Base-by-base conservation (phyloP, 257 asterid species). In the Thymus mandschuricus region DNA sequence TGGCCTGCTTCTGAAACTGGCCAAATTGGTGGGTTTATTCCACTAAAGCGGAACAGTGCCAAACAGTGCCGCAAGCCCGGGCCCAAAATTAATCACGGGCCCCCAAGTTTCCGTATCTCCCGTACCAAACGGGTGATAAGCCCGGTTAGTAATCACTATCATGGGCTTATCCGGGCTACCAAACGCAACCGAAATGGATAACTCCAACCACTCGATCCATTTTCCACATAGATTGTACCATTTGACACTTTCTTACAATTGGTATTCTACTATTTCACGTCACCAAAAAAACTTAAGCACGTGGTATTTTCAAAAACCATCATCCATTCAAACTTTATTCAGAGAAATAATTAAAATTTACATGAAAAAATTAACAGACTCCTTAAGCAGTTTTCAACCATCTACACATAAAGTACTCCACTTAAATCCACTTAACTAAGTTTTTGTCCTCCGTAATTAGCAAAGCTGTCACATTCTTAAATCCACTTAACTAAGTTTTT, bases 171-270 rank as follows among this genome's bases (percentile, higher is more conserved):
- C 21, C 21, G 21, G 21, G 21, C 21, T 21, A 21, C 21, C 21
- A 21, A 21, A 21, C 21, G 21, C 21, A 21, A 21, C 21, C 21
- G 21, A 21, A 21, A 21, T 21, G 21, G 21, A 21, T 21, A 59
- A 31, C 54, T 72, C 48, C 79, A 71, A 51, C 80, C 54, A 78
- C 71, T 60, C 76, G 74, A 65, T 65, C 48, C 69, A 76, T 50
- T 79, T 45, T 69, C 60, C 73, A 60, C 66, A 64, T n/a, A 60
- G 60, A 51, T 64, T 34, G 40, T 75, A 81, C 68, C 63, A 72
- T 57, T 57, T 46, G 27, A 61, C 52, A 78, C 27, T 68, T 70
- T 56, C 78, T 49, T 1, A 71, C 60, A 62, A 72, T 34, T 74
- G 70, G 60, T 56, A 60, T 48, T 74, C 56, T 63, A 33, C 40